Base-by-base conservation (phyloP, 306 rosid species). In the Lathyrus sativus region DNA sequence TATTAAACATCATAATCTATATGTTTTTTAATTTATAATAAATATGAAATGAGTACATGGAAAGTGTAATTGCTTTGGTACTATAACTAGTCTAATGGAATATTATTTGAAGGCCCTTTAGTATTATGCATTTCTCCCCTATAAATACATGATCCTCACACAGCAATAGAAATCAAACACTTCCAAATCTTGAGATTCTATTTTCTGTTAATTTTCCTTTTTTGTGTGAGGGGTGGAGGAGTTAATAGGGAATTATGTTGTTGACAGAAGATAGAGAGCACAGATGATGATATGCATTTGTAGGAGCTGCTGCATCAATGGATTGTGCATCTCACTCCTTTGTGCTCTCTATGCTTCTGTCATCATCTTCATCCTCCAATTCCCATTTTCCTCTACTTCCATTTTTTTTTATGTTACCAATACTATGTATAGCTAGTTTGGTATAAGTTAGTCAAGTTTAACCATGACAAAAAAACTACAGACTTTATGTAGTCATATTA, bases 261-360 rank as follows among this genome's bases (percentile, higher is more conserved):
- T 85, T 92, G 98, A 92, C 96, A 89, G 98, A 92, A 92, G 98
- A 92, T 92, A 92, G 98, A 92, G 98, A 89, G 98, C 98, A 92
- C 98, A 78, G 96, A 92, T 62, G 77, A 79, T 75, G 84, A 68
- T 54, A 72, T 79, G 81, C 83, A 13, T 57, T 10, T 22, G 24
- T 19, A 2, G 9, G 12, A 46, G 4, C 10, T 7, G 31, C 6
- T 49, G 4, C 26, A 65, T 66, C 17, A 41, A 70, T 49, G 56
- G 19, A 49, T 68, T 38, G 26, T 66, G 86, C 77, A 82, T 82
- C 39, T 79, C 77, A 68, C 44, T 82, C 79, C 74, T 82, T 79
- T 82, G 86, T 82, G 84, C 86, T 82, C 86, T 82, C 86, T 82
- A 79, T 82, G 13, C 86, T 82, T 82, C 86, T 82, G 86, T 82